Percentiles rank a stretch among this genome's conserved stretches.
Conservation (phyloP, 164 flowering plant genomes). For the Annona squamosa region DNA sequence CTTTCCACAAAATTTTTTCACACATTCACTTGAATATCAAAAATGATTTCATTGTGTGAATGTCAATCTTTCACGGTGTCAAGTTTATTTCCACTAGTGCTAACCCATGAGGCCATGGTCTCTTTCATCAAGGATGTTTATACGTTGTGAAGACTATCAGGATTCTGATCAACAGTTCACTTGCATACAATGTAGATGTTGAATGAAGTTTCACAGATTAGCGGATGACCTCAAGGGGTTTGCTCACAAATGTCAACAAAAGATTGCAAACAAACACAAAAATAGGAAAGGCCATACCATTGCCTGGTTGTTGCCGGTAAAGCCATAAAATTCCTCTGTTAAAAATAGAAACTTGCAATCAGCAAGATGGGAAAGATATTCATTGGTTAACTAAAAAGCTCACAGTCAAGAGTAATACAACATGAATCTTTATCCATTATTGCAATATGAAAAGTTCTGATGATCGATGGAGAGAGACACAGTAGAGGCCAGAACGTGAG, state of each 20-base stretch:
- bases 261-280: not conserved
- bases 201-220: not conserved
- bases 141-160: not conserved
- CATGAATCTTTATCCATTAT: not conserved
- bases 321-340: conserved; percentile 70
- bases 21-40: not conserved
- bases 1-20: not conserved
- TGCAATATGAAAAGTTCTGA: not conserved
- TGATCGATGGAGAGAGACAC: not conserved
- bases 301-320: conserved; percentile 65
- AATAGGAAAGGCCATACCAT: conserved; percentile 38
- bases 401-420: not conserved
- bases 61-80: not conserved
- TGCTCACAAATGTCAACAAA: not conserved
- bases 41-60: not conserved
- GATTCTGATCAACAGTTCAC: not conserved
- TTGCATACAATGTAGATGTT: not conserved
- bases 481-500: not conserved
- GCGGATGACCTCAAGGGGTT: too few relatives aligned
- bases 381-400: not conserved
- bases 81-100: not conserved
- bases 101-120: not conserved
- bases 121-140: not conserved
- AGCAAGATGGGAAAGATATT: not conserved
- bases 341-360: not conserved